Conservation (phyloP, 495 filamentous ascomycete genomes). For the Annulohypoxylon stygium region DNA sequence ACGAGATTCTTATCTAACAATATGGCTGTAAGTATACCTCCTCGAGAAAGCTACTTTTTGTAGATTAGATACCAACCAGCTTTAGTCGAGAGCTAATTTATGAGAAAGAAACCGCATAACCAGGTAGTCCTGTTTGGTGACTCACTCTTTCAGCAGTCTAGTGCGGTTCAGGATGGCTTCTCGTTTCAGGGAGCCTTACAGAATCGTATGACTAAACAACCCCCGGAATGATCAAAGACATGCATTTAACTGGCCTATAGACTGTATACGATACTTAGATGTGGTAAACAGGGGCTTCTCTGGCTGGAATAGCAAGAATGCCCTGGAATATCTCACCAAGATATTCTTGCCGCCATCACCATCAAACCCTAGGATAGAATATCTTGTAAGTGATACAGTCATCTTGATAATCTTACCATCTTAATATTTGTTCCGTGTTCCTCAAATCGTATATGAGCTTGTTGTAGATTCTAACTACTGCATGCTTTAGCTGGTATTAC, state of each 20-base stretch:
- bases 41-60: neutral
- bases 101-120: conserved; percentile 56
- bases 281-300: conserved; percentile 65
- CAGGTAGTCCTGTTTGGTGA: conserved; percentile 88
- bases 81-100: neutral
- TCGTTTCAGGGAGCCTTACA: conserved; percentile 79
- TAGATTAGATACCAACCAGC: neutral
- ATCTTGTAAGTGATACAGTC: conserved; percentile 69
- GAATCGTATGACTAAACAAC: conserved; percentile 64
- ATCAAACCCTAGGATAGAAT: conserved; percentile 65
- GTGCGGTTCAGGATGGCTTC: conserved; percentile 71
- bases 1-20: conserved; percentile 10
- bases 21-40: conserved; percentile 48
- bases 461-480: conserved; percentile 30
- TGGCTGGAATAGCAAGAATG: conserved; percentile 64
- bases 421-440: conserved; percentile 1
- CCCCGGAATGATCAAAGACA: neutral
- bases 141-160: conserved; percentile 77
- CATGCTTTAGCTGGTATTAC: conserved; percentile 74
- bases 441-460: neutral
- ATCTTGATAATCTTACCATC: neutral
- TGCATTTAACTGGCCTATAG: conserved; percentile 49
- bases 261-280: conserved; percentile 59
- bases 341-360: conserved; percentile 61
- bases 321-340: conserved; percentile 56